Evolutionary conservation across 2,329 filamentous ascomycete species (phyloP), one percentile per base, ranked within the genome.

Genomic region (Fusarium fracticaudum): DNA sequence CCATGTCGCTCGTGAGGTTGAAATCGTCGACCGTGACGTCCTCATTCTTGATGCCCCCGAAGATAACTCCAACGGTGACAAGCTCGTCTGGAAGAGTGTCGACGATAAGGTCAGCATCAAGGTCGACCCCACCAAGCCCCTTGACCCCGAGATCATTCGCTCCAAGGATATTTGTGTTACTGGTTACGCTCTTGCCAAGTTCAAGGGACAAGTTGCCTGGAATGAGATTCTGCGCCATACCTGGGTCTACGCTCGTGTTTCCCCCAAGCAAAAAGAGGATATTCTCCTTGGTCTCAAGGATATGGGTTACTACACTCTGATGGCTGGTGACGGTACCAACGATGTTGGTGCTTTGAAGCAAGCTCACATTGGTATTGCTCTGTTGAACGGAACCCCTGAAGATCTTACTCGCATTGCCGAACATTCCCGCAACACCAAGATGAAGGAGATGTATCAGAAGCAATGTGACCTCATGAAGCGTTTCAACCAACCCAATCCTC

Each of bases 361-460:
- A 85, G 96, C 96, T 45, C 96, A 99, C 81, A 95, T 99, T 73
- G 96, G 96, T 84, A 94, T 99, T 72, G 96, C 96, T 29, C 91
- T 99, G 57, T 90, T 99, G 76, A 99, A 99, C 83, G 96, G 96
- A 72, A 97, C 95, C 4, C 92, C 91, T 75, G 94, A 98, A 29
- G 96, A 98, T 81, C 89, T 99, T 61, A 92, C 91, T 64, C 95
- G 92, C 81, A 99, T 99, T 78, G 92, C 93, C 33, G 96, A 98
- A 80, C 95, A 99, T 83, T 92, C 93, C 79, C 93, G 96, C 77
- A 97, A 95, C 83, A 97, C 93, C 45, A 97, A 95, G 88, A 97
- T 99, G 94, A 98, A 98, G 88, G 95, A 98, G 75, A 90, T 99
- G 74, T 99, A 99, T 82, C 94, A 98, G 86, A 98, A 99, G 87